Evolutionary conservation across 2,329 filamentous ascomycete genomes (phyloP).

Genomic region (Paecilomyces variotii): DNA sequence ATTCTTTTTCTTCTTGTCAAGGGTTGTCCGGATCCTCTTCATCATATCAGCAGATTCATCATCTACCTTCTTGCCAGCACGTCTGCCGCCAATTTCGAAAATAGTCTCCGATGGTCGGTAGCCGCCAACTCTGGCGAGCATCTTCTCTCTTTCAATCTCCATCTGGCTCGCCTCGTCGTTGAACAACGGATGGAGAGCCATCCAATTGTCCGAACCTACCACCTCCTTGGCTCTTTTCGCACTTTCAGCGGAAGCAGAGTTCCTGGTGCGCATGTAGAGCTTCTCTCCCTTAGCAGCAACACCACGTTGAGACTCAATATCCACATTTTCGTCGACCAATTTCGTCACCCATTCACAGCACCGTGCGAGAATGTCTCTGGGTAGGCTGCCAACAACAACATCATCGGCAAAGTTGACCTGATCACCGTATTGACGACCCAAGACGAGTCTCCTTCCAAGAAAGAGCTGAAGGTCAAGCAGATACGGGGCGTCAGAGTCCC

Average conservation of each 20-base stretch:
- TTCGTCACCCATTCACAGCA: slow-evolving; percentile 79
- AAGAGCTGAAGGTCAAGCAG: slow-evolving; percentile 91
- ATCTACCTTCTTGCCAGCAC: slow-evolving; percentile 62
- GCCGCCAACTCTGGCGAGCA: slow-evolving; percentile 80
- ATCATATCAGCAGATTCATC: slow-evolving; percentile 54
- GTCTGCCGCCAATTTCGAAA: slow-evolving; percentile 82
- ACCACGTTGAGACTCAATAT: slow-evolving; percentile 60
- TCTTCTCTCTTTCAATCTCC: slow-evolving; percentile 68
- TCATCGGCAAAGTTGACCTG: slow-evolving; percentile 69
- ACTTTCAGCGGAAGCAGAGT: slow-evolving; percentile 82
- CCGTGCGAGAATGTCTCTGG: slow-evolving; percentile 63
- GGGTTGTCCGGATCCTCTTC: slow-evolving; percentile 33
- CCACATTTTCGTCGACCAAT: slow-evolving; percentile 63
- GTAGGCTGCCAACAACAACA: slow-evolving; percentile 70
- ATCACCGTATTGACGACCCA: slow-evolving; percentile 58
- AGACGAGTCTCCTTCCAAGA: slow-evolving; percentile 70
- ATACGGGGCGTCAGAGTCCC: slow-evolving; percentile 83
- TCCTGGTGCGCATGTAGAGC: slow-evolving; percentile 81
- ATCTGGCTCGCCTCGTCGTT: slow-evolving; percentile 53
- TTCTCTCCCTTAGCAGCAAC: slow-evolving; percentile 87
- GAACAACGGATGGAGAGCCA: slow-evolving; percentile 73
- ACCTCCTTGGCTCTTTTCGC: slow-evolving; percentile 79
- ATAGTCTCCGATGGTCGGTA: slow-evolving; percentile 90
- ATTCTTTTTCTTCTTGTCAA: slow-evolving; percentile 36
- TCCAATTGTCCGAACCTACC: slow-evolving; percentile 61